phyloP scores from a whole-genome alignment of 2,329 filamentous ascomycete species.

The Pseudopithomyces chartarum region DNA sequence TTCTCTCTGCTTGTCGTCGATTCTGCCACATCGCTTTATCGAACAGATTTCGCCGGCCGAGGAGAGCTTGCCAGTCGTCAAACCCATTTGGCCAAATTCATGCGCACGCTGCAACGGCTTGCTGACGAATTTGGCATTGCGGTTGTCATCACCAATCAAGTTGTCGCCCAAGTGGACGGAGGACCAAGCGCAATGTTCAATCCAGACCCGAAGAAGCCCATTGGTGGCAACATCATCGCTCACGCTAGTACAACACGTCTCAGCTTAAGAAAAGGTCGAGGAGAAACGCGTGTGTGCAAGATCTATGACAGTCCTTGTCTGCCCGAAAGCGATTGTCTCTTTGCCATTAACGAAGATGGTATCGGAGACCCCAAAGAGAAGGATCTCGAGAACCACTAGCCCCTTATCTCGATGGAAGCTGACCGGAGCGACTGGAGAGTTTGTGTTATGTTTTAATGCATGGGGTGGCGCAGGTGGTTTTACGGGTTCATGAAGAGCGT shows the following conservation, averaged over 20 bases:
- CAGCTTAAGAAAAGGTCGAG: conserved; percentile 93
- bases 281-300: conserved; percentile 95
- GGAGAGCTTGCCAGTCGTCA: conserved; percentile 95
- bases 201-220: conserved; percentile 98
- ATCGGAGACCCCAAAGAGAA: conserved; percentile 96
- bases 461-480: conserved; percentile 19
- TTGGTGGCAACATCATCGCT: conserved; percentile 98
- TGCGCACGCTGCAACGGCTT: conserved; percentile 80
- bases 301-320: conserved; percentile 98
- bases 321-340: conserved; percentile 93
- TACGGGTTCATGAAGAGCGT: conserved; percentile 9
- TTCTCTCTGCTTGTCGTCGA: conserved; percentile 97
- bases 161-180: conserved; percentile 96
- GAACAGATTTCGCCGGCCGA: conserved; percentile 95
- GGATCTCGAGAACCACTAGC: conserved; percentile 82
- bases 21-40: conserved; percentile 91
- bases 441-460: conserved; percentile 14
- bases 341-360: conserved; percentile 95
- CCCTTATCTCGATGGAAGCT: background rate
- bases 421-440: background rate
- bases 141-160: conserved; percentile 98
- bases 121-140: conserved; percentile 89
- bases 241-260: conserved; percentile 95
- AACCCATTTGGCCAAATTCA: conserved; percentile 85
- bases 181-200: conserved; percentile 98